Conservation (phyloP, 140 eudicot species). For the Flaveria floridana region DNA sequence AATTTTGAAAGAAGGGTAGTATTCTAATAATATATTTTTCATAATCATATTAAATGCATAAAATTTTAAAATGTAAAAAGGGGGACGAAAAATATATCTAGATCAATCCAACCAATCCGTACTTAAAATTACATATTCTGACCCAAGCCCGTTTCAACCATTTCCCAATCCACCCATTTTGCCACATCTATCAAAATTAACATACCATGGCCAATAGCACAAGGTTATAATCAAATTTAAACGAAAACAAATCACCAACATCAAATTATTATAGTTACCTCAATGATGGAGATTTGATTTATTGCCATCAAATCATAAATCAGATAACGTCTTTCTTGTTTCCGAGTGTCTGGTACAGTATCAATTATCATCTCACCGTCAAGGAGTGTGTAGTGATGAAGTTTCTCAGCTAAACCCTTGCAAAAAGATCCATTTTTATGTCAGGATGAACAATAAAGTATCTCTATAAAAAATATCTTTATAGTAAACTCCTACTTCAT, state of each 20-base stretch:
- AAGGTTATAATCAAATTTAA: neutral
- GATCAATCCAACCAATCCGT: neutral
- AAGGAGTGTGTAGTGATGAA: constrained; percentile 91
- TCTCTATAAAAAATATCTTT: neutral
- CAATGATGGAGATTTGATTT: constrained; percentile 61
- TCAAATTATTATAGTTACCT: constrained; percentile 46
- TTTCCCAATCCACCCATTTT: neutral
- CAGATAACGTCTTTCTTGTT: constrained; percentile 96
- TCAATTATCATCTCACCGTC: constrained; percentile 99
- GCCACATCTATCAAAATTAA: constrained; percentile 11
- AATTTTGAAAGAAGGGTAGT: neutral
- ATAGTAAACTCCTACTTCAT: constrained; percentile 58
- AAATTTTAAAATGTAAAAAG: neutral
- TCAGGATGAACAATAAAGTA: constrained; percentile 19
- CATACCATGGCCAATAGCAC: constrained; percentile 4
- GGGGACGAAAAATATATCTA: neutral
- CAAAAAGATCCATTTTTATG: constrained; percentile 12
- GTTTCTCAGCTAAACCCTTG: constrained; percentile 68
- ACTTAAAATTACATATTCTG: neutral
- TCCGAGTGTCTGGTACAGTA: constrained; percentile 73
- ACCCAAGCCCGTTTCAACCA: neutral
- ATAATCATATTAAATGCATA: neutral
- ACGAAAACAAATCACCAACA: neutral
- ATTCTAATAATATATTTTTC: neutral
- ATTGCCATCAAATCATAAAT: constrained; percentile 95